Base-by-base conservation (phyloP, 2,329 filamentous ascomycete genomes). In the Penicillium vulpinum region DNA sequence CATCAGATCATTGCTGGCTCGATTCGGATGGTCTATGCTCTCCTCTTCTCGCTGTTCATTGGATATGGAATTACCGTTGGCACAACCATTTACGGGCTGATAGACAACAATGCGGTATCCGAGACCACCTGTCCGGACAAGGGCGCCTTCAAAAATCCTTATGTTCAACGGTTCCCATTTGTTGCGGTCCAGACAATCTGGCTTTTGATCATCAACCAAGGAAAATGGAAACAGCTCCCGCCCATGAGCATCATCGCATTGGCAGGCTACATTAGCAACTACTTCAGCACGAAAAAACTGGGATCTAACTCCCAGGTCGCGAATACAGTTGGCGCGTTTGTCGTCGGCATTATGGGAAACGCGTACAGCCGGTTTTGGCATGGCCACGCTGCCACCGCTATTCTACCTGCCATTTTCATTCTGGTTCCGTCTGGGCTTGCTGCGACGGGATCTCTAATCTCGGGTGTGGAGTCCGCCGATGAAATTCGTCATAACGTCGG, bases 361-460 rank as follows among this genome's bases (percentile, higher is more conserved):
- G 68, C 91, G 2, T 92, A 93, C 75, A 88, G 88, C 16, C 83
- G 90, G 4, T 64, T 80, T 22, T 73, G 88, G 21, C 91, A 92
- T 70, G 89, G 88, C 1, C 83, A 95, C 5, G 91, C 92, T 0
- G 91, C 91, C 0, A 90, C 91, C 0, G 88, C 90, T 2, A 90
- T 96, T 80, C 78, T 96, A 13, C 91, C 92, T 0, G 91, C 88
- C 3, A 94, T 96, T 62, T 95, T 94, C 62, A 81, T 86, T 5
- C 83, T 85, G 58, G 83, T 87, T 1, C 84, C 84, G 0, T 83
- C 79, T 6, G 84, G 84, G 2, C 73, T 87, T 6, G 81, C 83
- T 4, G 82, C 84, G 0, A 78, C 77, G 29, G 84, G 84, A 0
- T 80, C 77, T n/a, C 70, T 86, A 21, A 78, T 86, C 5, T 76